phyloP scores from a whole-genome alignment of 306 rosid species.

The Pyrus pyrifolia region DNA sequence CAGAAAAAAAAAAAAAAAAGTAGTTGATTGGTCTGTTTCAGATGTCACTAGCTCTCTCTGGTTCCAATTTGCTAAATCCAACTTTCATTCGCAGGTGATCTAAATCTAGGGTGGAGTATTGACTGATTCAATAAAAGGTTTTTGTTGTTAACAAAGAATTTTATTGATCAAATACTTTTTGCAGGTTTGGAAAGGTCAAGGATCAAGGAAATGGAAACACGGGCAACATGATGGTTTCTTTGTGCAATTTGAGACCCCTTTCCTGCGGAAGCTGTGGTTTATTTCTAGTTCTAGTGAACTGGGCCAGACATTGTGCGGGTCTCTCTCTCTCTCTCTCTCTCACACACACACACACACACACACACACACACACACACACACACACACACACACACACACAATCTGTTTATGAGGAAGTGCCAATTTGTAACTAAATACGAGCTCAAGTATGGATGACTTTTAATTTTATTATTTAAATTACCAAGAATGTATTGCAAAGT shows the following conservation, averaged over 20 bases:
- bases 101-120: background rate
- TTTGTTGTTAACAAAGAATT: background rate
- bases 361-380: background rate
- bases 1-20: background rate
- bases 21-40: background rate
- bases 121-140: slow-evolving; percentile 1
- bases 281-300: slow-evolving; percentile 75
- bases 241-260: slow-evolving; percentile 79
- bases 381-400: background rate
- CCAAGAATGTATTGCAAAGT: background rate
- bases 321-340: slow-evolving; percentile 26
- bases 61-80: background rate
- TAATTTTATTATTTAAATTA: background rate
- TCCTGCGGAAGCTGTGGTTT: slow-evolving; percentile 77
- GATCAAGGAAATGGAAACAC: slow-evolving; percentile 90
- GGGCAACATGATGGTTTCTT: slow-evolving; percentile 92
- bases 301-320: slow-evolving; percentile 92
- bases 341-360: background rate
- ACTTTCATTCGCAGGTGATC: background rate
- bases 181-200: slow-evolving; percentile 99
- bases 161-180: slow-evolving; percentile 14
- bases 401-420: background rate
- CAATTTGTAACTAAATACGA: background rate
- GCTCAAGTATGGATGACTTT: background rate
- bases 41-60: background rate